Evolutionary conservation across 768 basidiomycete species (phyloP), one percentile per base, ranked within the genome.

Genomic region (Sporobolomyces phaffii): DNA sequence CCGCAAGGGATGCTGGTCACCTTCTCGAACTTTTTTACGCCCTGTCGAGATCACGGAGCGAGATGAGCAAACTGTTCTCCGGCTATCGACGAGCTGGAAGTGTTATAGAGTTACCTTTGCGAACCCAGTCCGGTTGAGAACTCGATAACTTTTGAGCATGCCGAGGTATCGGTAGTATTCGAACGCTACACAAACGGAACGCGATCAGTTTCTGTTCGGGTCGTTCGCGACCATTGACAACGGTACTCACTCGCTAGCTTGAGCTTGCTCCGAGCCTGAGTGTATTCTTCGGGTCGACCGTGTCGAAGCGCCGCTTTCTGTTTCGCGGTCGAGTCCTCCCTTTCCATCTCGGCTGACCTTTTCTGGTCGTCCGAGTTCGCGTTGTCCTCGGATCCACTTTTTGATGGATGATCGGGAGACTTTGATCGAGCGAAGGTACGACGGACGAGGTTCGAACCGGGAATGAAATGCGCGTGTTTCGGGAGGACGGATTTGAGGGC

Each of bases 81-180:
- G n/a, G n/a, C n/a, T n/a, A n/a, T n/a, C n/a, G n/a, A n/a, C n/a
- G n/a, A n/a, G n/a, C n/a, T n/a, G n/a, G n/a, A n/a, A n/a, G n/a
- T n/a, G n/a, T n/a, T n/a, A n/a, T n/a, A n/a, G n/a, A n/a, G n/a
- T 53, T 3, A 67, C 68, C 68, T 74, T 75, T 4, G 72, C 65
- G 45, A 75, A 74, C 2, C 94, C 96, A 1, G 90, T 89, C 14
- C 91, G 77, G 76, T 99, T 98, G 44, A 97, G 78, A 49, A 88
- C 84, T 87, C 91, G 83, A 77, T 94, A 99, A 75, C 90, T 90
- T 72, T 91, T 89, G 67, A 99, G 80, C 57, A 87, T 79, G 75
- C 94, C 91, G 26, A 96, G 79, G 14, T 84, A 87, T 22, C 90
- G 88, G 73, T 98, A 94, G 76, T 87, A 70, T n/a, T 68, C 65